Evolutionary conservation across 169 alveolate genomes (phyloP), one percentile per base, ranked within the genome.

Genomic region (Cryptosporidium viatorum): DNA sequence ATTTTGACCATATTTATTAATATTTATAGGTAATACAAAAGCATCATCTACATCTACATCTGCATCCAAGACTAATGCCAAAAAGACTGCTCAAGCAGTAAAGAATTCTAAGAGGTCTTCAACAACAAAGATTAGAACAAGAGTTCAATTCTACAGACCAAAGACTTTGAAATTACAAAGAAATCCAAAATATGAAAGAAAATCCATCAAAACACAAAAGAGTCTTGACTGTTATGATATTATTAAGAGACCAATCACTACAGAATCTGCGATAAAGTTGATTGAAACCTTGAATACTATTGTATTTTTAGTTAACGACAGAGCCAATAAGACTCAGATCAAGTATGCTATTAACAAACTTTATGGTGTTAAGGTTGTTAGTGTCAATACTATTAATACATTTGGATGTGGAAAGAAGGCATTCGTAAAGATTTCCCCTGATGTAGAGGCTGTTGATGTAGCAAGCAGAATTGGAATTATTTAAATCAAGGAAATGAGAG

Each of bases 381-480:
- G 93, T 86, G 99, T 98, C 84, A 98, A 98, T 95, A 98, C 99
- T 68, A 96, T 98, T 45, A 97, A 62, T 70, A 96, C 98, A 80
- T 97, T 98, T 29, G 99, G 97, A 86, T 99, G 99, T 67, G 96
- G 91, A 89, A 98, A 98, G 97, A 97, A 97, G 97, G 99, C 99
- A 59, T 98, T 95, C 95, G 98, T 98, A 68, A 96, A 96, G 84
- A 93, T 98, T 52, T 95, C 99, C 21, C 95, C 97, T 48, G 99
- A 97, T 84, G 96, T 94, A 85, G 99, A 97, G 71, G 99, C 99
- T 71, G 96, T 98, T 73, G 99, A 97, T 75, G 98, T 98, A 70
- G 99, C 99, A 80, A 97, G 97, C 97, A 97, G 97, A 91, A 97
- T 98, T 85, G 99, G 99, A 91, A 96, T 98, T 92, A 95, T 97